Percentiles rank a stretch among this genome's conserved stretches.
Conservation (phyloP, 495 filamentous ascomycete species). For the Xylona heveae region DNA sequence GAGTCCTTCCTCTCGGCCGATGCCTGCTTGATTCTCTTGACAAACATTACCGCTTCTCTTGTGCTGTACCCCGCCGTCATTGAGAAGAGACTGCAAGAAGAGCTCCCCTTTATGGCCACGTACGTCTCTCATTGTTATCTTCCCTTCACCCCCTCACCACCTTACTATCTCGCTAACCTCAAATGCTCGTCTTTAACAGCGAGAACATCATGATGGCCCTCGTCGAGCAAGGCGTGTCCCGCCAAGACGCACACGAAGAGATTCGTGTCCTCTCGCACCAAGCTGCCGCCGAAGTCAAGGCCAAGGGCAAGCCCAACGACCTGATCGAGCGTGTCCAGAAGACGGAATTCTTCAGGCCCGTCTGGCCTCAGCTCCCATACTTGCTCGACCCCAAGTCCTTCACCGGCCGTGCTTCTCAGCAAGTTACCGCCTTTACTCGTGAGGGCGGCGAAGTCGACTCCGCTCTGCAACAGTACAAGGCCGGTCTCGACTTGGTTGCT, state of each 20-base stretch:
- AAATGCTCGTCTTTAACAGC: constrained; percentile 7
- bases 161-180: constrained; percentile 2
- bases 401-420: constrained; percentile 6
- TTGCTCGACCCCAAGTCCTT: constrained; percentile 39
- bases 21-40: constrained; percentile 53
- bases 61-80: constrained; percentile 78
- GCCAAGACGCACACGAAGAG: constrained; percentile 86
- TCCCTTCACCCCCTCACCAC: neutral
- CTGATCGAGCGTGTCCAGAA: constrained; percentile 60
- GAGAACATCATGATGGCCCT: constrained; percentile 67
- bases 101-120: constrained; percentile 82
- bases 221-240: constrained; percentile 45
- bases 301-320: constrained; percentile 60
- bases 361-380: constrained; percentile 49
- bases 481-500: too few relatives aligned
- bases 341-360: constrained; percentile 61
- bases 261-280: constrained; percentile 80
- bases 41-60: constrained; percentile 66
- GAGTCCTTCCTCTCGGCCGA: constrained; percentile 71
- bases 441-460: constrained; percentile 3
- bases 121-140: too few relatives aligned
- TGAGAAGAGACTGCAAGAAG: constrained; percentile 40
- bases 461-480: constrained; percentile 2
- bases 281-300: constrained; percentile 62
- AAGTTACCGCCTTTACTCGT: constrained; percentile 6